Evolutionary conservation across 192 early-diverging fungal genomes (phyloP).

Genomic region (Coemansia sp.): DNA sequence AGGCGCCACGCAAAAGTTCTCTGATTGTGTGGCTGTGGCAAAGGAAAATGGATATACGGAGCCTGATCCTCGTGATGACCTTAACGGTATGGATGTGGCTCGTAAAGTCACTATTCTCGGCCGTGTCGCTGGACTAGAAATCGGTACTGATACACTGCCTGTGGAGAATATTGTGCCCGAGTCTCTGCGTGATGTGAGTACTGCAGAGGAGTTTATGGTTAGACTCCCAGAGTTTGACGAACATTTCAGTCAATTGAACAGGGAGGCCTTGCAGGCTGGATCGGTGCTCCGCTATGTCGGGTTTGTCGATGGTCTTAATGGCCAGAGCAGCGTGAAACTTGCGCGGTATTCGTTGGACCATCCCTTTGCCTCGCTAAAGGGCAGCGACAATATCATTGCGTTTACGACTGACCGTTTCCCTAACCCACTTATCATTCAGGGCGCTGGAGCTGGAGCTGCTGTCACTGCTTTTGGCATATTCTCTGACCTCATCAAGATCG

Average conservation of each 20-base stretch:
- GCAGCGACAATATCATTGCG: constrained; percentile 97
- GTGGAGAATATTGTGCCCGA: constrained; percentile 98
- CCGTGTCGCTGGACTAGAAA: constrained; percentile 78
- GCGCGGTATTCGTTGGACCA: constrained; percentile 79
- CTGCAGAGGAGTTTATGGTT: constrained; percentile 83
- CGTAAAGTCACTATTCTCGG: constrained; percentile 91
- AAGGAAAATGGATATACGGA: constrained; percentile 96
- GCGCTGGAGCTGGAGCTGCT: constrained; percentile 92
- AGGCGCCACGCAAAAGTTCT: constrained; percentile 68
- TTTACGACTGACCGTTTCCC: constrained; percentile 95
- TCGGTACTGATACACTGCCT: constrained; percentile 74
- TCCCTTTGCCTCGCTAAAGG: constrained; percentile 94
- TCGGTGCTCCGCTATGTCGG: constrained; percentile 95
- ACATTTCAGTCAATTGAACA: constrained; percentile 83
- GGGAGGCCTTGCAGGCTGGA: constrained; percentile 66
- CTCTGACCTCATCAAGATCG: constrained; percentile 87
- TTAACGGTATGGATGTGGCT: constrained; percentile 99
- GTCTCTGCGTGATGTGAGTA: constrained; percentile 65
- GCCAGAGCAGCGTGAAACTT: constrained; percentile 76
- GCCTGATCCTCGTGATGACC: constrained; percentile 96
- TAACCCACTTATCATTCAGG: constrained; percentile 92
- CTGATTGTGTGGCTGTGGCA: constrained; percentile 84
- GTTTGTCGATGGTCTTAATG: constrained; percentile 69
- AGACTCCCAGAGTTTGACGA: constrained; percentile 81
- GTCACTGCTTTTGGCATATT: constrained; percentile 99